Base-by-base conservation (phyloP, 2,329 filamentous ascomycete genomes). In the Botrytis deweyae region DNA sequence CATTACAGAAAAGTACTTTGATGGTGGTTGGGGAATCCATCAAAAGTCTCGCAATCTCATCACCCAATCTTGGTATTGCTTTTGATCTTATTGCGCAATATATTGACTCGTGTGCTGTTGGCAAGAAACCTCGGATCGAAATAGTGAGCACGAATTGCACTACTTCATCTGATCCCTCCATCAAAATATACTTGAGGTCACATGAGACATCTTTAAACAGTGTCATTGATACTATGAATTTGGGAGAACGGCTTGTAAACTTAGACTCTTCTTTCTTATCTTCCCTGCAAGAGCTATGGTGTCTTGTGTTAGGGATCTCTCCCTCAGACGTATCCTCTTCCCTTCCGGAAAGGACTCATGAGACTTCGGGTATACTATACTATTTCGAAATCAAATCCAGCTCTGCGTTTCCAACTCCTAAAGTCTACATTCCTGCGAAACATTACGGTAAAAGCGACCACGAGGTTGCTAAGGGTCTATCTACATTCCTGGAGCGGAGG, bases 371-470 rank as follows among this genome's bases (percentile, higher is more conserved):
- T 14, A 44, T 65, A 25, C 62, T 65, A 14, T 42, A 65, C 38
- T 42, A 65, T n/a, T 36, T 65, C n/a, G 62, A 65, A n/a, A 42
- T 65, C 8, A 65, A 65, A 25, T 38, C 42, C 5, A 38, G 62
- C 20, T n/a, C 38, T 10, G 2, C 20, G 25, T 38, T 65, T 44
- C 62, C 62, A 14, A 65, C 62, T 6, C 42, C 62, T 22, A 65
- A 65, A 33, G 42, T 65, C 6, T 65, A 65, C 12, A n/a, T 65
- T 8, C 62, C 62, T 6, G 62, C 42, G 14, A 36, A 38, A 44
- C 36, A 65, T 65, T 65, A 65, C 42, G 25, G 36, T 65, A 42
- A 38, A 65, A 42, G 38, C 9, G 62, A 65, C n/a, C 22, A 65
- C 14, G 22, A 33, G 59, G 33, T 62, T 25, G 33, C 33, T 62